These are phyloP conservation scores for Petunia hybrid DNA, from an alignment of 305 asterid genomes.

Conservation along the genomic window DNA sequence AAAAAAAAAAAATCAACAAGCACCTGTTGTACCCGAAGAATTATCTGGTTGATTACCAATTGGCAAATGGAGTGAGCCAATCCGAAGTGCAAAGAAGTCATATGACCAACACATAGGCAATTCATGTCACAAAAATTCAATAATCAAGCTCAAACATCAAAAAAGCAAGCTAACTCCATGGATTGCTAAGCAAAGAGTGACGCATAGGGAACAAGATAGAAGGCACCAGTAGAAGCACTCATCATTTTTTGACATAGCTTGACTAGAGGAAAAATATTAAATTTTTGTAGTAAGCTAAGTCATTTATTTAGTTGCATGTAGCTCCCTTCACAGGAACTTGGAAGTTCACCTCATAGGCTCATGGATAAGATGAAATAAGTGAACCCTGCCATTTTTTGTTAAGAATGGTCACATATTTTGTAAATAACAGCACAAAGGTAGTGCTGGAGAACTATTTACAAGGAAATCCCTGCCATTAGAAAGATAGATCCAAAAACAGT, in stretches of 20 bases:
- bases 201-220: not conserved
- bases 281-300: not conserved
- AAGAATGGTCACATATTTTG: too few relatives aligned
- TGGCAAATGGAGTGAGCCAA: slow-evolving; percentile 1
- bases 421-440: too few relatives aligned
- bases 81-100: not conserved
- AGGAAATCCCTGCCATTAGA: not conserved
- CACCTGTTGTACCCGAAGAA: not conserved
- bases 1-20: slow-evolving; percentile 1
- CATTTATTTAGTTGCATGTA: not conserved
- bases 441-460: too few relatives aligned
- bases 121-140: slow-evolving; percentile 15
- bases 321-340: slow-evolving; percentile 6
- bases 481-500: slow-evolving; percentile 11
- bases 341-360: not conserved
- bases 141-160: slow-evolving; percentile 2
- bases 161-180: not conserved
- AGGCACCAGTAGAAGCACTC: not conserved
- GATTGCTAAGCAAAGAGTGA: not conserved
- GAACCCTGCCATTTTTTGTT: too few relatives aligned
- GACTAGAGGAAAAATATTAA: not conserved
- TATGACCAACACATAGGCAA: not conserved
- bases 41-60: slow-evolving; percentile 6
- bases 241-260: slow-evolving; percentile 3
- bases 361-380: not conserved